phyloP scores from a whole-genome alignment of 176 grass and related monocot species.

The Aegilops longissima region DNA sequence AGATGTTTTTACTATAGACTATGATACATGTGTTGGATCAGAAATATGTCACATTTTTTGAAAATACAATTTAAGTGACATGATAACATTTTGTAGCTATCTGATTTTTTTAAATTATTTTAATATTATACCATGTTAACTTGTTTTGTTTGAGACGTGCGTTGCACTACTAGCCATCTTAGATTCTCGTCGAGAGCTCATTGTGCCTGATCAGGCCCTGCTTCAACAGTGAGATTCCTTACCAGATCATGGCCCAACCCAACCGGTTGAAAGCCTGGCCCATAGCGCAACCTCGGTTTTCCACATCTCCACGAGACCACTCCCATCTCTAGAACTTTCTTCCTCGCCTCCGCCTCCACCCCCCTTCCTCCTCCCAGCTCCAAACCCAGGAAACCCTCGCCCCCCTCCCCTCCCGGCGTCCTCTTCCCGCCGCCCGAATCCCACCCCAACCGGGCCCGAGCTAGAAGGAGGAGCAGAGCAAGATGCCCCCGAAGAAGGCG shows the following conservation, averaged over 20 bases:
- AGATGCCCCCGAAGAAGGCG: constrained; percentile 90
- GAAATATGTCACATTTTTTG: no score
- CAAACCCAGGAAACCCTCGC: constrained; percentile 51
- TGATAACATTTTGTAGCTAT: no score
- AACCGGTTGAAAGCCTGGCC: not conserved
- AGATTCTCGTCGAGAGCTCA: no score
- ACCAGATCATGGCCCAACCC: not conserved
- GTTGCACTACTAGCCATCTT: no score
- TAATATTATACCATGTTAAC: no score
- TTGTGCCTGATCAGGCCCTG: no score
- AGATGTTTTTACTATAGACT: no score
- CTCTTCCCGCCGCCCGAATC: constrained; percentile 7
- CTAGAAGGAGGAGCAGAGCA: constrained; percentile 1
- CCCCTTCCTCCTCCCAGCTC: constrained; percentile 33
- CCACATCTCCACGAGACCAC: constrained; percentile 33
- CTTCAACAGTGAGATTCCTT: no score
- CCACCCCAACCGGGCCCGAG: not conserved
- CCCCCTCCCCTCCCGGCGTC: not conserved
- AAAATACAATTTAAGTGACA: no score
- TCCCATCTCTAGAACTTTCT: constrained; percentile 42
- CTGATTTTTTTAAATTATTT: no score
- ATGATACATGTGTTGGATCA: no score
- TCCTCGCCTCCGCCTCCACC: constrained; percentile 38
- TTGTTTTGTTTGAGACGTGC: no score
- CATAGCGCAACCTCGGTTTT: not conserved